A percentile compares a stretch with the other conserved stretches of the same genome.
Conservation (phyloP, 345 rosid species). For the Eutrema heterophyllum region DNA sequence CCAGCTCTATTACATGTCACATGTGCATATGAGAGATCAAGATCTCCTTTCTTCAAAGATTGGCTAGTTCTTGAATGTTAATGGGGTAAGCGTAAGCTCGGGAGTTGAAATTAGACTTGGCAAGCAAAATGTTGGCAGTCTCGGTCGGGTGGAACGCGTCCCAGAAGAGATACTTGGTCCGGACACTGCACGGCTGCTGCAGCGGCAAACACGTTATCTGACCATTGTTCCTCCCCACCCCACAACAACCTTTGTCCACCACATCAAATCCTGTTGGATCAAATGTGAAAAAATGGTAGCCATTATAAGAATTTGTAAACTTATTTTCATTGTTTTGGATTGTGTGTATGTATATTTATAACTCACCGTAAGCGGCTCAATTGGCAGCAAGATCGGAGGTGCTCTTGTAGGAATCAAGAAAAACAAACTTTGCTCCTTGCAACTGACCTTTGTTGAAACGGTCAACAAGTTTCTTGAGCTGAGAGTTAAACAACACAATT, state of each 20-base stretch:
- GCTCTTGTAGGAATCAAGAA: slow-evolving; percentile 65
- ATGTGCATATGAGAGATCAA: background rate
- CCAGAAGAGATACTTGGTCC: slow-evolving; percentile 78
- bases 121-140: slow-evolving; percentile 50
- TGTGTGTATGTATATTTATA: background rate
- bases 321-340: background rate
- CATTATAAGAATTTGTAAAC: background rate
- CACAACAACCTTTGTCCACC: slow-evolving; percentile 86
- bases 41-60: slow-evolving; percentile 25
- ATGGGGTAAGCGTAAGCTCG: slow-evolving; percentile 59
- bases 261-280: slow-evolving; percentile 58
- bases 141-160: slow-evolving; percentile 96
- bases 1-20: background rate
- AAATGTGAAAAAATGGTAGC: background rate
- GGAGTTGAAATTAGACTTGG: slow-evolving; percentile 49
- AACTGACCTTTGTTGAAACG: slow-evolving; percentile 56
- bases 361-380: slow-evolving; percentile 41
- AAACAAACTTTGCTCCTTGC: slow-evolving; percentile 73
- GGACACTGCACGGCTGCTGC: slow-evolving; percentile 55
- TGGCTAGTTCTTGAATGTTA: slow-evolving; percentile 64
- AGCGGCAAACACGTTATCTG: slow-evolving; percentile 87
- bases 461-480: slow-evolving; percentile 52
- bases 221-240: slow-evolving; percentile 92
- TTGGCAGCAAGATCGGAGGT: slow-evolving; percentile 46
- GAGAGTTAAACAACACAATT: slow-evolving; percentile 57